These are phyloP conservation scores for Candida mesenterica DNA, from an alignment of 1,139 yeast genomes.

Conservation along the genomic window DNA sequence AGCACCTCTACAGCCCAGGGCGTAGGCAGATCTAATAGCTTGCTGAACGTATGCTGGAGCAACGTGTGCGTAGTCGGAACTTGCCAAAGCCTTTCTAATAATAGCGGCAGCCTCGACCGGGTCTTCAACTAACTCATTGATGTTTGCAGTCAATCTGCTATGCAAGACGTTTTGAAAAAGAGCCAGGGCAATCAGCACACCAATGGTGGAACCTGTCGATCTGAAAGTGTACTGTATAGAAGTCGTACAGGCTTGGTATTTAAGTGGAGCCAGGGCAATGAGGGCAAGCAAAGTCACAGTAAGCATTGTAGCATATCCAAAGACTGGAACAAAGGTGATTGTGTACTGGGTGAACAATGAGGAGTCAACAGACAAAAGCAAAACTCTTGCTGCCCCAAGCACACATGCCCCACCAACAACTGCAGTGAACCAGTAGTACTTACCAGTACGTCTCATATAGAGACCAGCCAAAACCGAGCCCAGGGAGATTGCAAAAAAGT, in stretches of 20 bases:
- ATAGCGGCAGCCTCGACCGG: slow-evolving; percentile 16
- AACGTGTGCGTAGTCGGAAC: slow-evolving; percentile 17
- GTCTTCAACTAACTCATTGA: slow-evolving; percentile 23
- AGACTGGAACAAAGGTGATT: slow-evolving; percentile 19
- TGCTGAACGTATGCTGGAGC: slow-evolving; percentile 20
- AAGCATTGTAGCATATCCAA: slow-evolving; percentile 22
- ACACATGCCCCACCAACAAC: slow-evolving; percentile 44
- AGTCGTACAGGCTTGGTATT: slow-evolving; percentile 25
- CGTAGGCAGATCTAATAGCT: slow-evolving; percentile 21
- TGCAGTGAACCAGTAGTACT: slow-evolving; percentile 53
- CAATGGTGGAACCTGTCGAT: slow-evolving; percentile 27
- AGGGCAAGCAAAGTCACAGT: slow-evolving; percentile 25
- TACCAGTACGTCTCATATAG: slow-evolving; percentile 69
- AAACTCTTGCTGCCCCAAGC: slow-evolving; percentile 45
- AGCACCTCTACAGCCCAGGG: slow-evolving; percentile 20
- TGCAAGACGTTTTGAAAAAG: slow-evolving; percentile 21
- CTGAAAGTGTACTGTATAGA: slow-evolving; percentile 27
- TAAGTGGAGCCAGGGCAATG: slow-evolving; percentile 23
- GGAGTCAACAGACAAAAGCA: slow-evolving; percentile 38
- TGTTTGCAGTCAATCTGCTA: slow-evolving; percentile 11
- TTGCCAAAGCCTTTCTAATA: slow-evolving; percentile 20
- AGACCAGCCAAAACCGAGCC: slow-evolving; percentile 72
- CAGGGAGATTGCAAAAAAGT: slow-evolving; percentile 63
- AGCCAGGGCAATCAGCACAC: slow-evolving; percentile 23
- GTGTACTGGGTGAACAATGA: slow-evolving; percentile 29